Evolutionary conservation across 176 grass and related monocot species (phyloP).

Genomic region (Chrysopogon serrulatus): DNA sequence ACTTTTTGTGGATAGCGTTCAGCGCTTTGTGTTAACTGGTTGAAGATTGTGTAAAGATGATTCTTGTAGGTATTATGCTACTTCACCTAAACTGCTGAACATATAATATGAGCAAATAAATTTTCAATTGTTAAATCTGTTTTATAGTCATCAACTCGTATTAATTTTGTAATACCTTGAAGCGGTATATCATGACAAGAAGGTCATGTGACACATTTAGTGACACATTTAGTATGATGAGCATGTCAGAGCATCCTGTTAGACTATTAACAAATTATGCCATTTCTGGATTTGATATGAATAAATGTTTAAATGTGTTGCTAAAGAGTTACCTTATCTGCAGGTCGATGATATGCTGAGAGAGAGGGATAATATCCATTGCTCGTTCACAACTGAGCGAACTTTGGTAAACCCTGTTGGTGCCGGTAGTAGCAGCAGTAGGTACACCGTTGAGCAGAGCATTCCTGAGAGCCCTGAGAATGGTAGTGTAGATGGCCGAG

Average conservation of each 20-base stretch:
- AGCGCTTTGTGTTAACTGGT: neutral
- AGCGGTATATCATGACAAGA: neutral
- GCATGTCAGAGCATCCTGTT: slow-evolving; percentile 1
- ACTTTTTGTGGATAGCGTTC: neutral
- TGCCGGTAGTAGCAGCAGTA: slow-evolving; percentile 46
- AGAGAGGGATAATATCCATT: slow-evolving; percentile 84
- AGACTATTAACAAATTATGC: neutral
- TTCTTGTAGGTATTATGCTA: neutral
- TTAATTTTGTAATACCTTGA: neutral
- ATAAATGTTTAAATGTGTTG: slow-evolving; percentile 5
- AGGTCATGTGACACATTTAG: too few relatives aligned
- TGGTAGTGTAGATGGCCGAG: slow-evolving; percentile 62
- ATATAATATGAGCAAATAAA: neutral
- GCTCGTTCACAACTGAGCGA: slow-evolving; percentile 68
- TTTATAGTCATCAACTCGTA: neutral
- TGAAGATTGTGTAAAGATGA: neutral
- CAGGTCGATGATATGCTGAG: slow-evolving; percentile 95
- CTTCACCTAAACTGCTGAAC: neutral
- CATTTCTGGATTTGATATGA: neutral
- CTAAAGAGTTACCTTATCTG: slow-evolving; percentile 33
- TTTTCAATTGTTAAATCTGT: neutral
- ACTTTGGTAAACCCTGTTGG: slow-evolving; percentile 47
- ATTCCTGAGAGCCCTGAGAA: slow-evolving; percentile 50
- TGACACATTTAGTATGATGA: too few relatives aligned
- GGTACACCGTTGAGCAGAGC: slow-evolving; percentile 44